Evolutionary conservation across 164 flowering plant genomes (phyloP).

Genomic region (Akebia trifoliata): DNA sequence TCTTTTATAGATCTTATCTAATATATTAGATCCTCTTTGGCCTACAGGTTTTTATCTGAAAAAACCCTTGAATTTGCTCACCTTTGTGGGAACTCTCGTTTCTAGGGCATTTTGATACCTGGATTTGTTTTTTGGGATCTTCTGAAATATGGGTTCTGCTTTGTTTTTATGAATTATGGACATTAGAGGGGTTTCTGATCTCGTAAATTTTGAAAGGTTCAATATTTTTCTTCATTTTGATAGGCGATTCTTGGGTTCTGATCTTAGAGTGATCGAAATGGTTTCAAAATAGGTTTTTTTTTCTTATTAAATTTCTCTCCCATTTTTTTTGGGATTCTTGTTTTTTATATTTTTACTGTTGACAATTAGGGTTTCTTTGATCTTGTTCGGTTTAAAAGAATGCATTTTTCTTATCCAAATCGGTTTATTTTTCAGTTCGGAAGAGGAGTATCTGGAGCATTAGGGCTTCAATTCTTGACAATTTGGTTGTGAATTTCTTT

Average conservation of each 20-base stretch:
- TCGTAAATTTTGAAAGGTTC: neutral
- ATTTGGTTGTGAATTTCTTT: slow-evolving; percentile 13
- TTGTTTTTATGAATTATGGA: neutral
- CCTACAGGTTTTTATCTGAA: neutral
- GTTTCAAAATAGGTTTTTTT: slow-evolving; percentile 3
- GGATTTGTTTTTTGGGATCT: neutral
- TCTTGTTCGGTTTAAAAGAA: too few relatives aligned
- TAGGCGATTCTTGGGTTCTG: too few relatives aligned
- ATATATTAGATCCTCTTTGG: too few relatives aligned
- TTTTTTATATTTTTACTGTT: too few relatives aligned
- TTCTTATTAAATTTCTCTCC: too few relatives aligned
- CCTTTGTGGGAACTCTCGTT: neutral
- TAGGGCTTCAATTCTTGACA: neutral
- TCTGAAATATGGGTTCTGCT: too few relatives aligned
- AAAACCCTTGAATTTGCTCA: neutral
- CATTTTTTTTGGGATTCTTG: too few relatives aligned
- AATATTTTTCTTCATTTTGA: neutral
- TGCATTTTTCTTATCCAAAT: too few relatives aligned
- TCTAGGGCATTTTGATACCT: neutral
- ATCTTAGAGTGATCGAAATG: neutral
- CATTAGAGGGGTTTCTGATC: slow-evolving; percentile 7
- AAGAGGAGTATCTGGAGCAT: too few relatives aligned
- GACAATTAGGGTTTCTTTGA: too few relatives aligned
- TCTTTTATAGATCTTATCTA: too few relatives aligned
- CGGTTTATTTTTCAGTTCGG: too few relatives aligned